phyloP scores from a whole-genome alignment of 2,329 filamentous ascomycete genomes.

The Nothopassalora personata region DNA sequence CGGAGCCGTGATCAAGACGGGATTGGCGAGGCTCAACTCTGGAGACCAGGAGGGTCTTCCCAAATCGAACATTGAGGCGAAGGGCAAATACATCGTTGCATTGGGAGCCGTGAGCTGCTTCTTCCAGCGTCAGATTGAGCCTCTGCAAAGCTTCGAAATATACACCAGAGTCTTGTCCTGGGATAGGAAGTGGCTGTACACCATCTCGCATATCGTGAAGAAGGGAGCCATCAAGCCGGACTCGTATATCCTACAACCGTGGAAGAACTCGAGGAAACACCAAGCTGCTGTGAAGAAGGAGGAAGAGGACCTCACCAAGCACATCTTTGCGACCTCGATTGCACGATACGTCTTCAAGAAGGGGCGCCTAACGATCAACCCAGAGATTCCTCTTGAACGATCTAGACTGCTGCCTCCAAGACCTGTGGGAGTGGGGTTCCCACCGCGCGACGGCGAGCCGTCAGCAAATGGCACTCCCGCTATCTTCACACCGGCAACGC shows the following conservation, averaged over 20 bases:
- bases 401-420: constrained; percentile 69
- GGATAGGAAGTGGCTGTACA: constrained; percentile 49
- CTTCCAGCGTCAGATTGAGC: constrained; percentile 45
- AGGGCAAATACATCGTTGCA: constrained; percentile 37
- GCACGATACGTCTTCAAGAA: constrained; percentile 49
- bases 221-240: constrained; percentile 40
- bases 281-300: constrained; percentile 19
- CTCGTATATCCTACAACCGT: constrained; percentile 43
- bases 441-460: constrained; percentile 24
- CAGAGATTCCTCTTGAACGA: constrained; percentile 66
- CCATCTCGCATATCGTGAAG: constrained; percentile 45
- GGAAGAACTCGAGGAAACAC: constrained; percentile 32
- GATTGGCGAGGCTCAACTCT: constrained; percentile 35
- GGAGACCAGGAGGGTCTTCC: constrained; percentile 34
- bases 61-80: constrained; percentile 22
- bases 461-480: constrained; percentile 19
- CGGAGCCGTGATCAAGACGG: constrained; percentile 47
- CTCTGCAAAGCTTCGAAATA: constrained; percentile 43
- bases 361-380: constrained; percentile 72
- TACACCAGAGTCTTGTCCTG: constrained; percentile 45
- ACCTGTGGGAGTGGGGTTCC: constrained; percentile 51
- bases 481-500: constrained; percentile 22
- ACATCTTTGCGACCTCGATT: constrained; percentile 47
- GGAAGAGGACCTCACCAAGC: constrained; percentile 36
- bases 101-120: constrained; percentile 45